Evolutionary conservation across 2,329 filamentous ascomycete species (phyloP).

Genomic region (Gremmenia infestans): DNA sequence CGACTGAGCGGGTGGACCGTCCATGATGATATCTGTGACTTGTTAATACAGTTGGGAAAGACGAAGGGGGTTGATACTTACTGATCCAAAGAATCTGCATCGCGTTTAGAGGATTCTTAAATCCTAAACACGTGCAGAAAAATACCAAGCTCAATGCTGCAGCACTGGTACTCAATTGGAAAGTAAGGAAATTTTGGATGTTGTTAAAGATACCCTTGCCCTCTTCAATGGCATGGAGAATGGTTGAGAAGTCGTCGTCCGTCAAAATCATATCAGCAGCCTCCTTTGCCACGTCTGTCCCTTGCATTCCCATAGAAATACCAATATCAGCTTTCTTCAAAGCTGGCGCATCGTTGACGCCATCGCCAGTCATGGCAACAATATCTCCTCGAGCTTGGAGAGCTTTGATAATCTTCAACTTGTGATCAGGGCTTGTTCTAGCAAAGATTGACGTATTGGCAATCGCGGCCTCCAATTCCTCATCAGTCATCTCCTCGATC

Average conservation of each 20-base stretch:
- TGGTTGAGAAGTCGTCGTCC: slow-evolving; percentile 85
- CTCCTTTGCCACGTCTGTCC: slow-evolving; percentile 96
- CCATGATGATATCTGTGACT: slow-evolving; percentile 90
- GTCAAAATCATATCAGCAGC: slow-evolving; percentile 91
- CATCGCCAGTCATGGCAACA: slow-evolving; percentile 97
- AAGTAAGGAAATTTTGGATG: slow-evolving; percentile 98
- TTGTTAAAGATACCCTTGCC: slow-evolving; percentile 99
- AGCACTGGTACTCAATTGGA: slow-evolving; percentile 95
- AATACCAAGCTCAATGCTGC: slow-evolving; percentile 88
- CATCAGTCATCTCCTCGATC: slow-evolving; percentile 85
- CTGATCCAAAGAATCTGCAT: slow-evolving; percentile 99
- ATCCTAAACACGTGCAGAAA: slow-evolving; percentile 85
- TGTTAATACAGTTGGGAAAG: slow-evolving; percentile 9
- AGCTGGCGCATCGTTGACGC: slow-evolving; percentile 95
- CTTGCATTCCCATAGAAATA: slow-evolving; percentile 91
- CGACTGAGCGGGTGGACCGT: slow-evolving; percentile 94
- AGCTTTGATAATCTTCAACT: slow-evolving; percentile 91
- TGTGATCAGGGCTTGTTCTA: slow-evolving; percentile 93
- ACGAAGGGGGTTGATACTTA: slow-evolving; percentile 44
- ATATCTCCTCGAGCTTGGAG: slow-evolving; percentile 91
- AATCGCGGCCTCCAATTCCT: slow-evolving; percentile 79
- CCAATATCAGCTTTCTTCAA: slow-evolving; percentile 97
- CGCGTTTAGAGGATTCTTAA: slow-evolving; percentile 92
- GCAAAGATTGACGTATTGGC: slow-evolving; percentile 90
- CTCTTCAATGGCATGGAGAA: slow-evolving; percentile 92